Evolutionary conservation across 1,284 basidiomycete genomes (phyloP).

Genomic region (Boletus semigastroideus): DNA sequence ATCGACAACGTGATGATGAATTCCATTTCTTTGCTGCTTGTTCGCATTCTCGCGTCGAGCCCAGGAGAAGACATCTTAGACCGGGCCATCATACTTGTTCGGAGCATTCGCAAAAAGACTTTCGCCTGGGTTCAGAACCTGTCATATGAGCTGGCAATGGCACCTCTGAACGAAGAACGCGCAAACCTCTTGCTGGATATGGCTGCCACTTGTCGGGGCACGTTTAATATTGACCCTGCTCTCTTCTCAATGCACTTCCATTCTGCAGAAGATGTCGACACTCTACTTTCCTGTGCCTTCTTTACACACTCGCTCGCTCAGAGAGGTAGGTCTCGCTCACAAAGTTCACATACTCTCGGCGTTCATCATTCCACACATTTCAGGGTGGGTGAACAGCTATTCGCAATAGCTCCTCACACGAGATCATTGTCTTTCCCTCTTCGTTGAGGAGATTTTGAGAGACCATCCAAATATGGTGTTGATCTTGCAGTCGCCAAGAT

Average conservation of each 20-base stretch:
- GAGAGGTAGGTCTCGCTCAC: not conserved
- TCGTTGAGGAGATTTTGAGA: not conserved
- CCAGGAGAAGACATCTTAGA: not conserved
- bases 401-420: not conserved
- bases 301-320: not conserved
- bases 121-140: conserved; percentile 38
- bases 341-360: not conserved
- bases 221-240: not conserved
- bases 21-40: not conserved
- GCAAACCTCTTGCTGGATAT: not conserved
- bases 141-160: not conserved
- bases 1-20: not conserved
- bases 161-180: not conserved
- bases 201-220: not conserved
- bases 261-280: not conserved
- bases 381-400: not conserved
- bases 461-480: not conserved
- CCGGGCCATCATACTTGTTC: conserved; percentile 25
- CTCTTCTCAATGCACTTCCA: not conserved
- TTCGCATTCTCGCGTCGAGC: conserved; percentile 34
- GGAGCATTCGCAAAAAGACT: conserved; percentile 29
- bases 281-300: not conserved
- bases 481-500: not conserved
- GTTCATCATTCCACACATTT: not conserved
- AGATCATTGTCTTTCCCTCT: not conserved